phyloP scores from a whole-genome alignment of 78 protist species.

The Protostelium mycophagum region DNA sequence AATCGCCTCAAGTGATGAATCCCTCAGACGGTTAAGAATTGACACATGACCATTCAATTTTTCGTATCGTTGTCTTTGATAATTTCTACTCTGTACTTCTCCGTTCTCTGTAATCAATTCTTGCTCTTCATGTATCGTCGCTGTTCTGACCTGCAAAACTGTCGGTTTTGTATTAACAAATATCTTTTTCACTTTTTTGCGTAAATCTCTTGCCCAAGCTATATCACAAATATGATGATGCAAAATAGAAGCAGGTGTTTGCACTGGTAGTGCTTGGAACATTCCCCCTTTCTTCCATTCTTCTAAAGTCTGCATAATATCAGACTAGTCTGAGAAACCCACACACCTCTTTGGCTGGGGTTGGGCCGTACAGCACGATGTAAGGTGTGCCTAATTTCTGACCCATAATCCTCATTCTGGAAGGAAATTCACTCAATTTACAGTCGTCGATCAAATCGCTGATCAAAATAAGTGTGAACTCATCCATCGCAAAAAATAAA shows the following conservation, averaged over 20 bases:
- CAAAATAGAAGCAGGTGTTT: neutral
- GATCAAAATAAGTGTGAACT: neutral
- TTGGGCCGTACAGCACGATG: neutral
- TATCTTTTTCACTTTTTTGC: neutral
- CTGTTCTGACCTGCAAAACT: neutral
- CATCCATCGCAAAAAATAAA: neutral
- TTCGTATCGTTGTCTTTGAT: neutral
- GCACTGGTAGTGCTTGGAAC: neutral
- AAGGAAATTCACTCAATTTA: neutral
- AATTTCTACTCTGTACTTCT: neutral
- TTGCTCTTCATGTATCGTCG: neutral
- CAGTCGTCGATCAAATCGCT: neutral
- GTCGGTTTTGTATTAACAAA: neutral
- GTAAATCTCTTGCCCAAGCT: neutral
- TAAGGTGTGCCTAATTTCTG: neutral
- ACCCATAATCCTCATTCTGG: neutral
- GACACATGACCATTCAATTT: neutral
- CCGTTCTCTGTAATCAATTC: neutral
- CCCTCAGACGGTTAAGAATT: neutral
- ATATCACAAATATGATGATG: neutral
- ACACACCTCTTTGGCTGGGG: neutral
- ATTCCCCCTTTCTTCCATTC: neutral
- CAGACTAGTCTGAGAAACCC: neutral
- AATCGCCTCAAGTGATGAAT: neutral
- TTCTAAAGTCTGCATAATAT: neutral